Percentiles rank a stretch among this genome's conserved stretches.
phyloP scores from a whole-genome alignment of 1,284 basidiomycete genomes.

The Heterobasidion occidentale region DNA sequence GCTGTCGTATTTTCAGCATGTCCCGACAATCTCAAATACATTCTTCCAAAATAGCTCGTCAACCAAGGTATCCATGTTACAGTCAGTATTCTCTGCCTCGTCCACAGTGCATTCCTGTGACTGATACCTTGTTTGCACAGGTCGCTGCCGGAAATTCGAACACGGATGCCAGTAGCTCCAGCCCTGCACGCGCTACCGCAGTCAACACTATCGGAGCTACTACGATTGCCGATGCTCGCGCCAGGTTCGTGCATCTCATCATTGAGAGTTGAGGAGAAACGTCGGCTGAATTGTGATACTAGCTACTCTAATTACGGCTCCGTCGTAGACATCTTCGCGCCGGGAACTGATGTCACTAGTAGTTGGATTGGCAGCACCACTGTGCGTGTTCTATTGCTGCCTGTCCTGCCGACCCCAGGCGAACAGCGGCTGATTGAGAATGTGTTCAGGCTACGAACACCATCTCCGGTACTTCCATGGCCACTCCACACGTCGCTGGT shows the following conservation, averaged over 20 bases:
- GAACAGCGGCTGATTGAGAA: background rate
- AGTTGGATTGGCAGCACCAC: conserved; percentile 23
- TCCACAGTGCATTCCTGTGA: background rate
- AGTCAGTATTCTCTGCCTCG: conserved; percentile 1
- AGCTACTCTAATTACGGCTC: conserved; percentile 27
- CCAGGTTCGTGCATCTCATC: background rate
- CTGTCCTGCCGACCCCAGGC: background rate
- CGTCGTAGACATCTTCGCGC: conserved; percentile 27
- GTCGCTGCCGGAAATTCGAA: conserved; percentile 23
- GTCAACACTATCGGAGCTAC: conserved; percentile 62
- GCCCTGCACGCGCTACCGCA: conserved; percentile 30
- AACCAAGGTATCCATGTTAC: conserved; percentile 25
- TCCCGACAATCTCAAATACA: background rate
- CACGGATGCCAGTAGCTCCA: conserved; percentile 17
- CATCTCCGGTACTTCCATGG: conserved; percentile 27
- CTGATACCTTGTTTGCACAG: background rate
- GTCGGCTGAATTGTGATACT: conserved; percentile 4
- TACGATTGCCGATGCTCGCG: conserved; percentile 38
- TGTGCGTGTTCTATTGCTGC: conserved; percentile 5
- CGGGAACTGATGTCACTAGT: conserved; percentile 25
- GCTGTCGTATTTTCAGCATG: background rate
- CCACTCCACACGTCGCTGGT: conserved; percentile 26
- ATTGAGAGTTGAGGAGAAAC: no score
- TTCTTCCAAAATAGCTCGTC: conserved; percentile 6
- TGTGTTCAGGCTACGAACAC: conserved; percentile 15